Conservation (phyloP, 352 stramenopile genomes). For the Pythium vanterpoolii region DNA sequence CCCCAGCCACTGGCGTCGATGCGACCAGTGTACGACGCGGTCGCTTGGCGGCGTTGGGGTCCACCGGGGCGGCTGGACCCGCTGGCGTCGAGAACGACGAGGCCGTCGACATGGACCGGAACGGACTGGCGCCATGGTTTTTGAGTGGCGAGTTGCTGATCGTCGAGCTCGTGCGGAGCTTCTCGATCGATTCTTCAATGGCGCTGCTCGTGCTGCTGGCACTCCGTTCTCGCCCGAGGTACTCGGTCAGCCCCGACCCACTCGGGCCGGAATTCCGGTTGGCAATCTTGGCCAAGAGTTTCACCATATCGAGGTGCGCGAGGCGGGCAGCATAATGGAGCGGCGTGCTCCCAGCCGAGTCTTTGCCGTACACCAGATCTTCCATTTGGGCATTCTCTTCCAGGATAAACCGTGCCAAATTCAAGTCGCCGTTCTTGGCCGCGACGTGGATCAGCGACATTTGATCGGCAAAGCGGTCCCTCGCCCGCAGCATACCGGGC, state of each 20-base stretch:
- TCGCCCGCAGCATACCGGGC: constrained; percentile 75
- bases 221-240: constrained; percentile 50
- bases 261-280: constrained; percentile 75
- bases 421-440: constrained; percentile 83
- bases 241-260: constrained; percentile 32
- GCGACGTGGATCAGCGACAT: constrained; percentile 89
- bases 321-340: constrained; percentile 80
- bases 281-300: constrained; percentile 77
- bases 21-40: constrained; percentile 70
- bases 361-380: constrained; percentile 81
- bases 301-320: constrained; percentile 83
- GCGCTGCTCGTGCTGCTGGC: constrained; percentile 64
- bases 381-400: constrained; percentile 82
- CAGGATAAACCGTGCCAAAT: constrained; percentile 77
- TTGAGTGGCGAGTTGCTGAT: constrained; percentile 26
- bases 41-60: constrained; percentile 13
- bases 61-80: constrained; percentile 6
- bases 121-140: constrained; percentile 8
- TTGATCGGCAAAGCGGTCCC: constrained; percentile 73
- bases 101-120: constrained; percentile 22
- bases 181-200: constrained; percentile 40
- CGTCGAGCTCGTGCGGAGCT: constrained; percentile 39
- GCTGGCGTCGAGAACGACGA: constrained; percentile 28
- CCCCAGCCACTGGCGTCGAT: constrained; percentile 35
- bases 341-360: constrained; percentile 73